Conservation (phyloP, 192 early-diverging fungal species). For the Entomortierella parvispora region DNA sequence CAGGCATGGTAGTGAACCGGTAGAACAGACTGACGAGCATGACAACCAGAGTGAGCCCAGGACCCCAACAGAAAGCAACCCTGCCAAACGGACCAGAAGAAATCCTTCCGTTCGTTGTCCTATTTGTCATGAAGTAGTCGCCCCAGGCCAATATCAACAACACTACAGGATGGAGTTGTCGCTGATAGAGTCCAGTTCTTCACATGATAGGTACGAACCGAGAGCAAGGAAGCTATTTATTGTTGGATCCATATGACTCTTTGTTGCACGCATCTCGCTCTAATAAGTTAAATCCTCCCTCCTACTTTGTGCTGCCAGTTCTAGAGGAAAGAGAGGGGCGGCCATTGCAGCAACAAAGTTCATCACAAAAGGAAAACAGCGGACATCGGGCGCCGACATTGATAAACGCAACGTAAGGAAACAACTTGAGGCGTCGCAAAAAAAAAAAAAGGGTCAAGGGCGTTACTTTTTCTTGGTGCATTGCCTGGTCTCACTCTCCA, state of each 20-base stretch:
- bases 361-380: constrained; percentile 56
- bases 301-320: constrained; percentile 3
- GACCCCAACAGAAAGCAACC: neutral
- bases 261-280: neutral
- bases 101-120: constrained; percentile 58
- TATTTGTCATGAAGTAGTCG: constrained; percentile 56
- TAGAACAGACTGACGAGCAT: neutral
- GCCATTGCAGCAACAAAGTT: constrained; percentile 65
- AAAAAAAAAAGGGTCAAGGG: no score
- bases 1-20: no score
- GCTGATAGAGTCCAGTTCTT: constrained; percentile 48
- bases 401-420: constrained; percentile 26
- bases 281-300: neutral
- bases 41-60: neutral
- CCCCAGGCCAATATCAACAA: constrained; percentile 49
- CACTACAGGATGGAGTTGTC: constrained; percentile 64
- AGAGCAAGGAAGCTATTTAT: no score
- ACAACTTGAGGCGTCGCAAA: no score
- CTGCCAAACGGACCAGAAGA: constrained; percentile 31
- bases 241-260: constrained; percentile 16
- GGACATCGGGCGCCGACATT: constrained; percentile 36
- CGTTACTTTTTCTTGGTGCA: neutral
- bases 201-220: neutral
- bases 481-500: neutral
- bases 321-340: constrained; percentile 63